A percentile compares a stretch with the other conserved stretches of the same genome.
These are phyloP conservation scores for Pyricularia sp. DNA, from an alignment of 2,329 filamentous ascomycete species.

Conservation along the genomic window DNA sequence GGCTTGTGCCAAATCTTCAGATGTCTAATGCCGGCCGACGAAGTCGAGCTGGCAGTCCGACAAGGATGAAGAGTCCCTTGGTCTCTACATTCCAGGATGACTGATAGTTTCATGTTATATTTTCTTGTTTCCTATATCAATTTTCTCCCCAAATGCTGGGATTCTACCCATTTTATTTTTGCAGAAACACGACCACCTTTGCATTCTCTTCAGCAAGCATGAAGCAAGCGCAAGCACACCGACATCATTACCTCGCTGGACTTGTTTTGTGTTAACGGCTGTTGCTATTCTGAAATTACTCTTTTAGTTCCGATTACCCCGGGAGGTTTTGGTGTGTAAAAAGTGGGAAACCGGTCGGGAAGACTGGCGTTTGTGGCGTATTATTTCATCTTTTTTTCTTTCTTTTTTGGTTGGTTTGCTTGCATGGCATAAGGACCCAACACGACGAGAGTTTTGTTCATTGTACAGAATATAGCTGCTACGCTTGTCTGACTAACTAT, in stretches of 20 bases:
- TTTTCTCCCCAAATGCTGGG: neutral
- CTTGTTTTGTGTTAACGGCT: neutral
- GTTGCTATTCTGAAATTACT: neutral
- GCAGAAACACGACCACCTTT: neutral
- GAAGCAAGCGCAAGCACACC: neutral
- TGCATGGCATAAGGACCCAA: neutral
- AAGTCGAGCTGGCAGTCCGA: slow-evolving; percentile 48
- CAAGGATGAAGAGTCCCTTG: slow-evolving; percentile 48
- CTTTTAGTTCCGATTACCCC: neutral
- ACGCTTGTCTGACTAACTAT: neutral
- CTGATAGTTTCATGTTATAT: slow-evolving; percentile 8
- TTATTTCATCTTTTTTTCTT: neutral
- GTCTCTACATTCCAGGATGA: slow-evolving; percentile 37
- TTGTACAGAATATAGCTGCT: neutral
- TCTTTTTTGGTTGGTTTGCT: neutral
- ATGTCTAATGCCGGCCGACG: slow-evolving; percentile 47
- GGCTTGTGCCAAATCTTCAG: slow-evolving; percentile 48
- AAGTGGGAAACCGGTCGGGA: neutral
- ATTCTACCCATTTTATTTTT: neutral
- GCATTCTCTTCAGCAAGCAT: neutral
- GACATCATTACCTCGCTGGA: neutral
- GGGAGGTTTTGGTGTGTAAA: neutral
- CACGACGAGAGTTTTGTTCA: neutral
- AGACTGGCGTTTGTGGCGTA: neutral
- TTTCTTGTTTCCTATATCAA: neutral